Conservation (phyloP, 805 yeast species). For the Yarrowia porcina region DNA sequence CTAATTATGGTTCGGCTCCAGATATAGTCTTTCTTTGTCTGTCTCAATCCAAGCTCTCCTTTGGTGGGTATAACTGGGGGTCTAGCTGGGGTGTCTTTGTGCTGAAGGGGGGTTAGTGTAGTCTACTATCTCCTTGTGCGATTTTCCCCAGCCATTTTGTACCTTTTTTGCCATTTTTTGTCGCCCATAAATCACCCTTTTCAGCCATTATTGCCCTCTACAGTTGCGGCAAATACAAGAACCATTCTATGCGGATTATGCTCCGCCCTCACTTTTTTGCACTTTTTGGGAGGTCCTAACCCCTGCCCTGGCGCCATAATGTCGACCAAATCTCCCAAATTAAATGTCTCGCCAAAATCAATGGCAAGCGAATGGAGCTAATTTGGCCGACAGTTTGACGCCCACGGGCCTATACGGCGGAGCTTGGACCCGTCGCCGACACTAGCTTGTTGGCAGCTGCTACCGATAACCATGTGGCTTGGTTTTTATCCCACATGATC, state of each 20-base stretch:
- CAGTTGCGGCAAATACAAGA: no score
- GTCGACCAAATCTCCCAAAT: background rate
- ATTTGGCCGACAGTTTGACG: background rate
- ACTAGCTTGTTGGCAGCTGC: background rate
- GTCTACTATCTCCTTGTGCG: no score
- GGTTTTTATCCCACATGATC: slow-evolving; percentile 1
- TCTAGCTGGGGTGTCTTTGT: background rate
- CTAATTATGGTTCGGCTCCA: slow-evolving; percentile 1
- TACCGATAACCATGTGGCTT: slow-evolving; percentile 9
- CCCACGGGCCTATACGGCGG: background rate
- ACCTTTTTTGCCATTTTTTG: background rate
- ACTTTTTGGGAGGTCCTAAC: background rate
- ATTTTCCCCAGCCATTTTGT: background rate
- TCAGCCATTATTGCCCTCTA: background rate
- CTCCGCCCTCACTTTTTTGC: slow-evolving; percentile 13
- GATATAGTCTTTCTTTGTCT: background rate
- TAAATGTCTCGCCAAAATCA: background rate
- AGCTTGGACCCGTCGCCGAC: background rate
- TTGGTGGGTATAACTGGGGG: background rate
- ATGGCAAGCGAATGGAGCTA: background rate
- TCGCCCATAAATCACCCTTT: background rate
- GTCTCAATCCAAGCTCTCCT: background rate
- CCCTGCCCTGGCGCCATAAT: slow-evolving; percentile 21
- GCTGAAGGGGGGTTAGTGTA: no score
- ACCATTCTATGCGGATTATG: background rate